Conservation (phyloP, 2,329 filamentous ascomycete species). For the Huntiella savannae region DNA sequence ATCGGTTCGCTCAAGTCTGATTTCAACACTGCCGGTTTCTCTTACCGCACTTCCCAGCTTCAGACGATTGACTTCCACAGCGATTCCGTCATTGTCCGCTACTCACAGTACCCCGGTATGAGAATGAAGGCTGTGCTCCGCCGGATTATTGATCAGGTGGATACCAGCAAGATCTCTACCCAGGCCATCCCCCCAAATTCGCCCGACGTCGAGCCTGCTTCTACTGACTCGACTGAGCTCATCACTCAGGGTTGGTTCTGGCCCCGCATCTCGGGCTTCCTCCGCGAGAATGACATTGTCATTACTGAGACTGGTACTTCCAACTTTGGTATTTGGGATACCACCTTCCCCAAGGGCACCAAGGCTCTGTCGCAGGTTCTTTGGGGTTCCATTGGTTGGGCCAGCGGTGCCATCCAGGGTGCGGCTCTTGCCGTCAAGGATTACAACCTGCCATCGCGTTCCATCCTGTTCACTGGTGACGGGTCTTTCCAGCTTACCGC, state of each 20-base stretch:
- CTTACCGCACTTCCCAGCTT: constrained; percentile 57
- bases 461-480: constrained; percentile 76
- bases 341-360: constrained; percentile 58
- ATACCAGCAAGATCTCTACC: constrained; percentile 37
- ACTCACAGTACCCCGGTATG: constrained; percentile 60
- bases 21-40: constrained; percentile 71
- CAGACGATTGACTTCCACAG: constrained; percentile 69
- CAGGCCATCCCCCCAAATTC: constrained; percentile 17
- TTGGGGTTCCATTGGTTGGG: constrained; percentile 47
- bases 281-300: constrained; percentile 54
- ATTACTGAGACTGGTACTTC: constrained; percentile 77
- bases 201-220: constrained; percentile 27
- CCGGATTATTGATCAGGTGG: constrained; percentile 43
- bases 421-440: constrained; percentile 62
- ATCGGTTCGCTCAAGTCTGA: constrained; percentile 49
- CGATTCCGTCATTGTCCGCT: constrained; percentile 51
- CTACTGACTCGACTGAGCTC: constrained; percentile 19
- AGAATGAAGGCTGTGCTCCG: constrained; percentile 60
- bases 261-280: constrained; percentile 55
- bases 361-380: constrained; percentile 64
- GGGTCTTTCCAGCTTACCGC: constrained; percentile 71
- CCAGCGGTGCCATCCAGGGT: constrained; percentile 37
- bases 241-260: constrained; percentile 62
- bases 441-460: constrained; percentile 36
- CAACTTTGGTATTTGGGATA: constrained; percentile 78